A percentile compares a stretch with the other conserved stretches of the same genome.
Conservation (phyloP, 208 protist genomes). For the Vickermania ingenoplastis region DNA sequence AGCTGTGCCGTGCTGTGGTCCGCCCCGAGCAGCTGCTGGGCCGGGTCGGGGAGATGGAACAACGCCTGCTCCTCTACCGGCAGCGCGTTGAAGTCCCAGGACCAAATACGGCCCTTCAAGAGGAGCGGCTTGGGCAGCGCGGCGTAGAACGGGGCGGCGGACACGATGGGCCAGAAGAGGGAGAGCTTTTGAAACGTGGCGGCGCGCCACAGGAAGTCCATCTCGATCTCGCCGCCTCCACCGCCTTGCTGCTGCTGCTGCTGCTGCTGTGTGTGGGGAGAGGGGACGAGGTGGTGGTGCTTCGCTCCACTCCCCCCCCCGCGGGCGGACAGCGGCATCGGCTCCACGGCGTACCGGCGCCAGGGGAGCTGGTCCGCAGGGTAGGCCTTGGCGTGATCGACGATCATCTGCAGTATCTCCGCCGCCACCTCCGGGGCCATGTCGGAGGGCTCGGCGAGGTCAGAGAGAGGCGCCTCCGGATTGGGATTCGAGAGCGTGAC, state of each 20-base stretch:
- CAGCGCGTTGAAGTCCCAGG: neutral
- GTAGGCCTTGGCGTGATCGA: neutral
- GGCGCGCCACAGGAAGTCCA: neutral
- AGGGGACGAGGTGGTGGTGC: no score
- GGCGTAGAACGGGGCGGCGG: neutral
- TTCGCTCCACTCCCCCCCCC: no score
- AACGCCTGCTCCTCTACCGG: neutral
- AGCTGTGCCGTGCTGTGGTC: neutral
- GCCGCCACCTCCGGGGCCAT: neutral
- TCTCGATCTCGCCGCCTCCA: no score
- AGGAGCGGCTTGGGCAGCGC: neutral
- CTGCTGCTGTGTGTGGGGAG: no score
- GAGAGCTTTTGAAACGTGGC: neutral
- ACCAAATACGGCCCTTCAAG: neutral
- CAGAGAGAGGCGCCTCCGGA: neutral
- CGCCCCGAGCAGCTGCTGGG: neutral
- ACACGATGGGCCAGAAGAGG: neutral
- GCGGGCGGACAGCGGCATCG: no score
- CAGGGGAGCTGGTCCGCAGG: neutral
- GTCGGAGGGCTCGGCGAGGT: neutral
- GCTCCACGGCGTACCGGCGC: no score
- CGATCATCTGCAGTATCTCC: neutral
- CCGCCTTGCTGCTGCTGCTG: no score
- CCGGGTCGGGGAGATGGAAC: neutral
- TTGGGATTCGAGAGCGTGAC: neutral